These are phyloP conservation scores for Ilex paraguariensis DNA, from an alignment of 305 asterid genomes.

Conservation along the genomic window DNA sequence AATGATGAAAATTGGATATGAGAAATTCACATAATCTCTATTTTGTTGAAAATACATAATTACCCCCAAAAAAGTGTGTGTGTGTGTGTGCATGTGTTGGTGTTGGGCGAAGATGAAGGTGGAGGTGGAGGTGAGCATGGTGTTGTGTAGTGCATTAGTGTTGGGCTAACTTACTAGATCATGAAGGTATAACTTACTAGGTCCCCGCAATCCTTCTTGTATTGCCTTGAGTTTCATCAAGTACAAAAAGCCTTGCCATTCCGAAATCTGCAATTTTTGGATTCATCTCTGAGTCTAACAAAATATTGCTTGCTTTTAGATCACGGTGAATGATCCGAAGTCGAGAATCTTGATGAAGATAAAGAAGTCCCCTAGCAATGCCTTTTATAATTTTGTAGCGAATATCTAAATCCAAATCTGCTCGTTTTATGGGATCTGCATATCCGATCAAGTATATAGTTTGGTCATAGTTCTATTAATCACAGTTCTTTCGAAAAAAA, in stretches of 20 bases:
- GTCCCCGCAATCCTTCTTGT: background rate
- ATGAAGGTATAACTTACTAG: conserved; percentile 14
- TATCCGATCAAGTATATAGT: too few species aligned
- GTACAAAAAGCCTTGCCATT: conserved; percentile 24
- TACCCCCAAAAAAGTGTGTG: too few species aligned
- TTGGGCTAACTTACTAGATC: too few species aligned
- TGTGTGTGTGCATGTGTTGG: too few species aligned
- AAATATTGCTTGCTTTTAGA: conserved; percentile 16
- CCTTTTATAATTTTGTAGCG: conserved; percentile 21
- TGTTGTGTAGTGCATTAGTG: too few species aligned
- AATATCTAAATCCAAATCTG: conserved; percentile 11
- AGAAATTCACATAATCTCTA: too few species aligned
- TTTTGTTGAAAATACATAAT: too few species aligned
- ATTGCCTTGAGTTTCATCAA: conserved; percentile 23
- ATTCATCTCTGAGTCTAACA: conserved; percentile 25
- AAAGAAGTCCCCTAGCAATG: conserved; percentile 26
- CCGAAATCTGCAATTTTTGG: conserved; percentile 35
- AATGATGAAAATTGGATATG: too few species aligned
- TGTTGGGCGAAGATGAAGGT: too few species aligned
- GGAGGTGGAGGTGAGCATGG: too few species aligned
- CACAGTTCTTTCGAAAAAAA: background rate
- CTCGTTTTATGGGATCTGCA: conserved; percentile 13
- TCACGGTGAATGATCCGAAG: conserved; percentile 16
- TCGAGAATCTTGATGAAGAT: conserved; percentile 31
- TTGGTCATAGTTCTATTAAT: background rate